Base-by-base conservation (phyloP, 2,329 filamentous ascomycete species). In the Gyromitra esculenta region DNA sequence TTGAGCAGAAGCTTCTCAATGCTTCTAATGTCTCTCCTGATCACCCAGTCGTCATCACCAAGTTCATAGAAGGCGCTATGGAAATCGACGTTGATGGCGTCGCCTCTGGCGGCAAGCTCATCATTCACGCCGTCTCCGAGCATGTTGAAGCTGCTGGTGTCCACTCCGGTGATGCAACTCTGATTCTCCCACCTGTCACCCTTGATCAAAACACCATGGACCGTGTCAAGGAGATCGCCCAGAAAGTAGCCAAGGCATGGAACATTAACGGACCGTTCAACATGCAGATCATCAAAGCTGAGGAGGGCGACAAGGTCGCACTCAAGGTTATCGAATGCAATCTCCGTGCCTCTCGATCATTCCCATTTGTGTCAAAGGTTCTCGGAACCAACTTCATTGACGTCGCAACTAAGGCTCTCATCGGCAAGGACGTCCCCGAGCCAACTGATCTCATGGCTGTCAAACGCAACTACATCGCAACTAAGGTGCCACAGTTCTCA, bases 251-350 rank as follows among this genome's bases (percentile, higher is more conserved):
- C 80, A 92, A 96, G 85, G 96, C 96, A 62, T 97, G 95, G 93
- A 94, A 89, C 82, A 98, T 98, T 84, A 98, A 94, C 21, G 96
- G 96, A 71, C 96, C 96, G 75, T 99, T 98, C 90, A 99, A 99
- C 88, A 98, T 99, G 95, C 96, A 99, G 84, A 97, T 99, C 85
- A 98, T 99, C 88, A 97, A 97, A 87, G 93, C 92, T 45, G 88
- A 92, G 11, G 89, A 91, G 41, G 90, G 92, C 75, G 92, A 92
- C 74, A 88, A 91, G 82, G 89, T 92, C 43, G 87, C 89, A 37
- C 89, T 98, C 80, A 97, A 97, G 88, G 95, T 98, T 82, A 98
- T 98, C 79, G 95, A 98, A 86, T 98, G 95, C 87, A 98, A 98
- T 85, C 90, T 98, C 78, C 95, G 95, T 84, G 96, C 95, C 73